Evolutionary conservation across 768 basidiomycete genomes (phyloP).

Genomic region (Russula sp.): DNA sequence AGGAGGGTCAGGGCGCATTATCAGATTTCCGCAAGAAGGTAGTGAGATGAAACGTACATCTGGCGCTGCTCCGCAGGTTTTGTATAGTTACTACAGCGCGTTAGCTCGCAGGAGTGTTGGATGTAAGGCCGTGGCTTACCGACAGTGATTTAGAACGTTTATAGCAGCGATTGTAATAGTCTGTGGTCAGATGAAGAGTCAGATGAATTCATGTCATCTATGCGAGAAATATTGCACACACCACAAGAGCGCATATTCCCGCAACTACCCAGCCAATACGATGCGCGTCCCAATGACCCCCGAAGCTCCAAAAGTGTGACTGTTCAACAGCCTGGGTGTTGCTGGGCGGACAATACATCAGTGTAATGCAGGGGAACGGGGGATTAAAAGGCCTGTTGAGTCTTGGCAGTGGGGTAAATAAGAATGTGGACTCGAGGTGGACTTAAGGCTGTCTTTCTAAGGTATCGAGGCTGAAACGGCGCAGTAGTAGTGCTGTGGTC

Average conservation of each 20-base stretch:
- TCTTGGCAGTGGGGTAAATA: too few species aligned
- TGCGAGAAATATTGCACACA: conserved; percentile 38
- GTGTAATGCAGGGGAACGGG: background rate
- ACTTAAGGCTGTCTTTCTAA: too few species aligned
- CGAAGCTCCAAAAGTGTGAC: conserved; percentile 56
- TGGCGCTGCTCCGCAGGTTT: conserved; percentile 74
- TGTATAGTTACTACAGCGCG: conserved; percentile 58
- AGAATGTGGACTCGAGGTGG: too few species aligned
- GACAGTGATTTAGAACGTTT: conserved; percentile 58
- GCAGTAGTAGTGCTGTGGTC: too few species aligned
- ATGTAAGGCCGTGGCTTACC: conserved; percentile 43
- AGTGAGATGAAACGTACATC: conserved; percentile 47
- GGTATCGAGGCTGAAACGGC: too few species aligned
- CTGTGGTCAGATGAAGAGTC: conserved; percentile 38
- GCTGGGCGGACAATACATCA: conserved; percentile 46
- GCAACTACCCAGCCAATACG: conserved; percentile 73
- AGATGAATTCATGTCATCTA: background rate
- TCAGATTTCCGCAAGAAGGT: background rate
- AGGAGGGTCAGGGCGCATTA: background rate
- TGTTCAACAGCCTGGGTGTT: conserved; percentile 56
- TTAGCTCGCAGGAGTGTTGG: conserved; percentile 1
- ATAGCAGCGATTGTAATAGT: conserved; percentile 58
- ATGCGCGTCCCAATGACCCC: conserved; percentile 59
- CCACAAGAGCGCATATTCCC: conserved; percentile 56
- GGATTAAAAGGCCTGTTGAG: too few species aligned